phyloP scores from a whole-genome alignment of 306 rosid species.

The Gleditsia sinensis region DNA sequence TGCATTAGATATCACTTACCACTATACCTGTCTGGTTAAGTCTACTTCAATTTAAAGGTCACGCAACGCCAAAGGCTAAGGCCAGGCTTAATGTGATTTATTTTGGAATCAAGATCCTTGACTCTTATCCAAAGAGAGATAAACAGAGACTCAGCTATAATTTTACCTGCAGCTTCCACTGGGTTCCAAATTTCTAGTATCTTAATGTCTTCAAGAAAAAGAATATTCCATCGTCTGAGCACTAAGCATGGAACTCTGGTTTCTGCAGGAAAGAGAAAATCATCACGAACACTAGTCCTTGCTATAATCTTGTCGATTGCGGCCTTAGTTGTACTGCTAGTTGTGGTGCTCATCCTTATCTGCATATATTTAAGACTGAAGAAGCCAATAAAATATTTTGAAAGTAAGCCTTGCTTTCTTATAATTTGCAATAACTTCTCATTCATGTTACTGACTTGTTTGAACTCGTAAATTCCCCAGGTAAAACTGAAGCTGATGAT shows the following conservation, averaged over 20 bases:
- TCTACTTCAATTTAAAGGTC: too few relatives aligned
- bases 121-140: too few relatives aligned
- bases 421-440: background rate
- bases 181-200: background rate
- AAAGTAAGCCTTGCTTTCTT: background rate
- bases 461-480: background rate
- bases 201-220: background rate
- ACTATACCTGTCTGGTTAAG: too few relatives aligned
- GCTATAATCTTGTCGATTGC: background rate
- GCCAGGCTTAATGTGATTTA: too few relatives aligned
- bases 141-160: too few relatives aligned
- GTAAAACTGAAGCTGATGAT: constrained; percentile 17
- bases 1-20: too few relatives aligned
- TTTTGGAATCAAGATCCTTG: too few relatives aligned
- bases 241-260: background rate
- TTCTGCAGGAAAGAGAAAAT: constrained; percentile 23
- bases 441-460: too few relatives aligned
- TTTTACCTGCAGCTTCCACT: too few relatives aligned
- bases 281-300: background rate
- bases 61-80: too few relatives aligned
- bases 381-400: background rate
- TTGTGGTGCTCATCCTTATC: constrained; percentile 17
- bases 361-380: constrained; percentile 2
- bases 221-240: background rate
- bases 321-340: background rate